phyloP scores from a whole-genome alignment of 2,329 filamentous ascomycete genomes.

The Fusarium sp. region DNA sequence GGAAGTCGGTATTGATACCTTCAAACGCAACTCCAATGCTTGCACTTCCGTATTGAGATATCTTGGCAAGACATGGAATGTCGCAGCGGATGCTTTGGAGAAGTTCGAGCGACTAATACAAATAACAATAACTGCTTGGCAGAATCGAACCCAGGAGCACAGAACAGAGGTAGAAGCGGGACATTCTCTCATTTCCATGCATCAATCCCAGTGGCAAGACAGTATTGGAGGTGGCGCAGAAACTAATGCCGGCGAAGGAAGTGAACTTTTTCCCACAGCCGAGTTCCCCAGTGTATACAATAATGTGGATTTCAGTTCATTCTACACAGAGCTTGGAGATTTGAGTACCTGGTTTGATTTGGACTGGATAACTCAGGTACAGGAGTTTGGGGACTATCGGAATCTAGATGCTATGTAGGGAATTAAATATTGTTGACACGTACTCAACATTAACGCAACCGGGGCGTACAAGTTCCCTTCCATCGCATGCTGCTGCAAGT shows the following conservation, averaged over 20 bases:
- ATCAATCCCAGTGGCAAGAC: slow-evolving; percentile 8
- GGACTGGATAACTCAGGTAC: slow-evolving; percentile 34
- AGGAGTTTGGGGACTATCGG: slow-evolving; percentile 4
- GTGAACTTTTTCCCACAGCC: neutral
- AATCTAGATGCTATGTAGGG: neutral
- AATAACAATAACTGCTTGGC: slow-evolving; percentile 19
- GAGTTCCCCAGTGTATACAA: slow-evolving; percentile 2
- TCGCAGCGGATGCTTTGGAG: slow-evolving; percentile 56
- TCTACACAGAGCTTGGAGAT: slow-evolving; percentile 48
- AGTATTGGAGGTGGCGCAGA: neutral
- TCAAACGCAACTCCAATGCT: slow-evolving; percentile 27
- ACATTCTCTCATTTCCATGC: slow-evolving; percentile 26
- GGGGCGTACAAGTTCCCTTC: neutral
- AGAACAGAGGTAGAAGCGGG: slow-evolving; percentile 17
- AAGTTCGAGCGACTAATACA: slow-evolving; percentile 47
- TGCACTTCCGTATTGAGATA: slow-evolving; percentile 42
- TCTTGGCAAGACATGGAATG: slow-evolving; percentile 46
- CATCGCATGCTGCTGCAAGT: neutral
- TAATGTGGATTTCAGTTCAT: slow-evolving; percentile 15
- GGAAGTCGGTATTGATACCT: slow-evolving; percentile 9
- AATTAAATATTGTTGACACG: neutral
- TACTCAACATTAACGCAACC: neutral
- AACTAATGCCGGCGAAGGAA: neutral
- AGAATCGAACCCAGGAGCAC: neutral
- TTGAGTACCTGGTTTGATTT: slow-evolving; percentile 49